Evolutionary conservation across 1,139 yeast genomes (phyloP).

Genomic region (Waltiozyma sp.): DNA sequence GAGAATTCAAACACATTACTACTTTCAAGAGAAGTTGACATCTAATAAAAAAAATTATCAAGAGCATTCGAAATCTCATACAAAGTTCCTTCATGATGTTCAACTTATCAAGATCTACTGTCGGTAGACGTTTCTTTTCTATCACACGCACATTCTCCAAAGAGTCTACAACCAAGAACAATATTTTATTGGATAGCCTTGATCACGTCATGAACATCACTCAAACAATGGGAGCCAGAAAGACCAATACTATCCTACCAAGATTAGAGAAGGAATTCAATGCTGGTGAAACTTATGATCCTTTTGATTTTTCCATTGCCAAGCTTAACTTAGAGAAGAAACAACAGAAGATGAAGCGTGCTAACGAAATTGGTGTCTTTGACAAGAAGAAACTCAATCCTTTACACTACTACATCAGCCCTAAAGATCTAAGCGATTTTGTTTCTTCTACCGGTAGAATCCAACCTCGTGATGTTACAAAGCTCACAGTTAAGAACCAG

Average conservation of each 20-base stretch:
- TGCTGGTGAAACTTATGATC: slow-evolving; percentile 46
- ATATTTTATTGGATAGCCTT: neutral
- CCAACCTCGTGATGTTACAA: slow-evolving; percentile 55
- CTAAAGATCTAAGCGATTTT: slow-evolving; percentile 48
- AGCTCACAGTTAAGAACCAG: slow-evolving; percentile 51
- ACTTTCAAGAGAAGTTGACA: too few species aligned
- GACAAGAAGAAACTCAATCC: slow-evolving; percentile 52
- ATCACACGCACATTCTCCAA: neutral
- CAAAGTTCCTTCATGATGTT: neutral
- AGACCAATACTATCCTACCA: neutral
- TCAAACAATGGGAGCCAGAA: neutral
- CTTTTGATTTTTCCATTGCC: slow-evolving; percentile 62
- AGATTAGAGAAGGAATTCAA: slow-evolving; percentile 26
- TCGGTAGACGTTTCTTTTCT: neutral
- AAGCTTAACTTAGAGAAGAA: slow-evolving; percentile 29
- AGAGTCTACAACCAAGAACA: neutral
- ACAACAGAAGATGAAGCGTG: slow-evolving; percentile 7
- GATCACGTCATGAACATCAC: neutral
- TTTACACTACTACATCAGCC: slow-evolving; percentile 52
- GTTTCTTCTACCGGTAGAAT: slow-evolving; percentile 58
- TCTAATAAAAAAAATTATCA: neutral
- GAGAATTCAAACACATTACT: too few species aligned
- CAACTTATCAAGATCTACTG: neutral
- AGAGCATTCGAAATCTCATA: too few species aligned
- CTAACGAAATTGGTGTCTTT: slow-evolving; percentile 25